Percentiles rank a stretch among this genome's conserved stretches.
These are phyloP conservation scores for Aureobasidium sp. DNA, from an alignment of 2,329 filamentous ascomycete genomes.

Conservation along the genomic window DNA sequence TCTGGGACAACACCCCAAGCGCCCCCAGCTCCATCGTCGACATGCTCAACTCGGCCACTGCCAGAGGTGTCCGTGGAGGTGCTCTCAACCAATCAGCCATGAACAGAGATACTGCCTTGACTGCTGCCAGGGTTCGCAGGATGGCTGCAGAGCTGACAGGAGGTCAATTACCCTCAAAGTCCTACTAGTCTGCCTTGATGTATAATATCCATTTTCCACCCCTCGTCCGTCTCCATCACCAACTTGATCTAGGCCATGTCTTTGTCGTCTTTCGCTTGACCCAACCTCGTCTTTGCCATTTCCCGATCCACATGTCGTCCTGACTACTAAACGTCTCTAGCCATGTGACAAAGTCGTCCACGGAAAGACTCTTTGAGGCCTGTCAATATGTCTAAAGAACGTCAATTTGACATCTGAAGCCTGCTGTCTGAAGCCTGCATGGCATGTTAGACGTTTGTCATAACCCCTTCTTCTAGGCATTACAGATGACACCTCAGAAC, in stretches of 20 bases:
- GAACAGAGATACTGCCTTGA: background rate
- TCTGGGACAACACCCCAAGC: conserved; percentile 41
- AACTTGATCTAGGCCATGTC: background rate
- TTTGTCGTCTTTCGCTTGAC: background rate
- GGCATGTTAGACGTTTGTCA: background rate
- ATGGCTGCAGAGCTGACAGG: conserved; percentile 63
- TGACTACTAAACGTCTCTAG: background rate
- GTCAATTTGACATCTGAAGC: background rate
- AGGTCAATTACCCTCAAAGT: conserved; percentile 45
- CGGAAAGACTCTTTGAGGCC: too few relatives aligned
- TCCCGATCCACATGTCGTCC: background rate
- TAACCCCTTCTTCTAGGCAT: background rate
- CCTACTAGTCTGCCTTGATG: conserved; percentile 5
- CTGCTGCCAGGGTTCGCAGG: conserved; percentile 53
- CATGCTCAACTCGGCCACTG: conserved; percentile 36
- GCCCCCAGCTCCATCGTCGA: conserved; percentile 44
- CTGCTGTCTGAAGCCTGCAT: background rate
- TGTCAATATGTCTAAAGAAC: background rate
- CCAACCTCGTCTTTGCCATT: background rate
- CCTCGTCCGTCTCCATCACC: background rate
- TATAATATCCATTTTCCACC: conserved; percentile 3
- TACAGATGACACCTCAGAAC: background rate
- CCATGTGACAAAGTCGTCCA: background rate
- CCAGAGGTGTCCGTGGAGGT: conserved; percentile 21
- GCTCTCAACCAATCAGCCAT: conserved; percentile 25